phyloP scores from a whole-genome alignment of 495 filamentous ascomycete genomes.

The Hyaloscypha finlandica region DNA sequence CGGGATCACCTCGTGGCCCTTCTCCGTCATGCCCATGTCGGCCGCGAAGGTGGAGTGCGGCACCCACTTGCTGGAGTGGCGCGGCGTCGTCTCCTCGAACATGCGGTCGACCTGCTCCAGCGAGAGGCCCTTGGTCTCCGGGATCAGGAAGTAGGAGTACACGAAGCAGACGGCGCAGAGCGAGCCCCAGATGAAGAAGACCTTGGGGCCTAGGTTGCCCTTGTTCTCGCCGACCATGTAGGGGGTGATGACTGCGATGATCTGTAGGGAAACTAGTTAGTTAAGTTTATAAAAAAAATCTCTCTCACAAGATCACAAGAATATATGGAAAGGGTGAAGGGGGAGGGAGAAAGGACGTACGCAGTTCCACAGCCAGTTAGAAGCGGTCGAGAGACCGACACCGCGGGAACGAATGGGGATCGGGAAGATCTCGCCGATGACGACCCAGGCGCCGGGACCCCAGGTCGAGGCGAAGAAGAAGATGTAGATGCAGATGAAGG shows the following conservation, averaged over 20 bases:
- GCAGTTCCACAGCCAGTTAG: slow-evolving; percentile 71
- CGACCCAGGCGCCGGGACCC: slow-evolving; percentile 72
- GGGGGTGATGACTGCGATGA: slow-evolving; percentile 34
- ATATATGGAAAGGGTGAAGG: no score
- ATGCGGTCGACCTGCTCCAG: slow-evolving; percentile 90
- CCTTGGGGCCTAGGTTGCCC: slow-evolving; percentile 64
- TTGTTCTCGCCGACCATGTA: slow-evolving; percentile 26
- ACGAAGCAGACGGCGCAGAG: slow-evolving; percentile 66
- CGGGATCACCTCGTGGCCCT: background rate
- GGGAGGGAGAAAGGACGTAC: background rate
- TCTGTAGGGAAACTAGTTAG: no score
- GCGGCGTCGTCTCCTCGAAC: slow-evolving; percentile 79
- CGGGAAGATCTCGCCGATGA: slow-evolving; percentile 85
- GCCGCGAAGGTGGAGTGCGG: slow-evolving; percentile 70
- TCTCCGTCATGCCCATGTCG: slow-evolving; percentile 46
- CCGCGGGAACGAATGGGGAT: slow-evolving; percentile 78
- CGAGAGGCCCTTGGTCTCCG: slow-evolving; percentile 76
- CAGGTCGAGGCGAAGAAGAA: slow-evolving; percentile 80
- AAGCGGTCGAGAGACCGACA: slow-evolving; percentile 76
- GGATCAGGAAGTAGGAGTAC: slow-evolving; percentile 78
- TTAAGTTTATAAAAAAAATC: no score
- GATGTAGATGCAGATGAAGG: slow-evolving; percentile 71
- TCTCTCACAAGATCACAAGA: no score
- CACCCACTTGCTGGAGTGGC: slow-evolving; percentile 69
- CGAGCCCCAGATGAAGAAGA: slow-evolving; percentile 80